These are phyloP conservation scores for Potentilla sterilis DNA, from an alignment of 306 rosid genomes.

Conservation along the genomic window DNA sequence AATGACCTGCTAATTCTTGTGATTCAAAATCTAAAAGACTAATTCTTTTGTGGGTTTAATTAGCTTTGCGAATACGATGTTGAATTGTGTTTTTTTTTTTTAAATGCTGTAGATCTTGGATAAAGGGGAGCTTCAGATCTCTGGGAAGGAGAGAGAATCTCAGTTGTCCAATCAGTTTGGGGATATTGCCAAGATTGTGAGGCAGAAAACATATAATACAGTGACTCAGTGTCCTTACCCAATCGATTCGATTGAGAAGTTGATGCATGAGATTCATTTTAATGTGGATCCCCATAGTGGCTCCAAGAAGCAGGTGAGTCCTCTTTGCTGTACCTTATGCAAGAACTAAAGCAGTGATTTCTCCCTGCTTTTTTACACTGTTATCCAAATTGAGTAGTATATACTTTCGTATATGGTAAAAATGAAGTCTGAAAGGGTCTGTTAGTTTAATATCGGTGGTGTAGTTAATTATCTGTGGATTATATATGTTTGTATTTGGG, in stretches of 20 bases:
- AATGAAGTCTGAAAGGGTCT: not conserved
- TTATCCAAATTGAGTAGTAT: not conserved
- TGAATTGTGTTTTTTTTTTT: not conserved
- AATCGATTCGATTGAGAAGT: slow-evolving; percentile 87
- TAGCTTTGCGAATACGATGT: not conserved
- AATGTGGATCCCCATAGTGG: slow-evolving; percentile 77
- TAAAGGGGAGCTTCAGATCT: slow-evolving; percentile 93
- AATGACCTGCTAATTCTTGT: no score
- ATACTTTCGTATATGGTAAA: not conserved
- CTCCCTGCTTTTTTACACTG: not conserved
- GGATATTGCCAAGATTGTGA: slow-evolving; percentile 90
- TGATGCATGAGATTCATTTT: slow-evolving; percentile 84
- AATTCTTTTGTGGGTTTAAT: no score
- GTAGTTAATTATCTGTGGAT: not conserved
- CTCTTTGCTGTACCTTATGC: not conserved
- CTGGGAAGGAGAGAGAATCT: slow-evolving; percentile 97
- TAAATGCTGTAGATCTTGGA: slow-evolving; percentile 58
- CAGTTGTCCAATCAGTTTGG: slow-evolving; percentile 80
- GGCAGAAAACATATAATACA: slow-evolving; percentile 90
- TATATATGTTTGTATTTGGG: not conserved
- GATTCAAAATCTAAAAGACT: no score
- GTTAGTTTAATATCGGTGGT: not conserved
- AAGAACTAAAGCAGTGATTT: not conserved
- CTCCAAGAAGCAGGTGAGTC: slow-evolving; percentile 83
- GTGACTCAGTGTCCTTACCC: slow-evolving; percentile 96